Evolutionary conservation across 306 rosid genomes (phyloP).

Genomic region (Potentilla sterilis): DNA sequence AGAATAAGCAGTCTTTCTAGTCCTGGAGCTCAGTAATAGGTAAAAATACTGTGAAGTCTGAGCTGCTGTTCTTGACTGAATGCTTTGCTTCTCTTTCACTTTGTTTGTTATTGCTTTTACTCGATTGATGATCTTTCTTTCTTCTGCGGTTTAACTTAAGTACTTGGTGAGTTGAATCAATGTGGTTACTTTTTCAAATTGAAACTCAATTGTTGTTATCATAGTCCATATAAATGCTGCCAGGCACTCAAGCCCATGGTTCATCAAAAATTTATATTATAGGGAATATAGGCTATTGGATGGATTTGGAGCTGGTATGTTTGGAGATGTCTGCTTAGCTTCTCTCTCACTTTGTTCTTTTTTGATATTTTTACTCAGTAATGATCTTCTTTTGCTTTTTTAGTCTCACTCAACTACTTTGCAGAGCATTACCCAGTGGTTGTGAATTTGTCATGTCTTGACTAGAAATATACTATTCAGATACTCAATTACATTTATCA

Average conservation of each 20-base stretch:
- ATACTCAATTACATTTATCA: neutral
- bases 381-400: neutral
- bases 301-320: neutral
- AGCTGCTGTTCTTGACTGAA: neutral
- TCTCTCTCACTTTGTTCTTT: neutral
- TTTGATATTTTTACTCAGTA: neutral
- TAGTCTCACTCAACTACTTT: neutral
- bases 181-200: neutral
- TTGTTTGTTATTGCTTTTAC: neutral
- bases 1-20: neutral
- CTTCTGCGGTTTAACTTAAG: neutral
- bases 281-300: neutral
- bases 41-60: neutral
- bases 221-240: neutral
- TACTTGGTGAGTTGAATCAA: neutral
- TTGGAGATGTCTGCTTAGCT: neutral
- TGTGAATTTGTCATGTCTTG: neutral
- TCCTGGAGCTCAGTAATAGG: neutral
- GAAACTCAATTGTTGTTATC: neutral
- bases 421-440: no score
- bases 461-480: slow-evolving; percentile 1
- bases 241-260: neutral
- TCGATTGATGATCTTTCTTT: neutral
- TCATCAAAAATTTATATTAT: neutral
- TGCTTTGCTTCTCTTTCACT: neutral